Conservation (phyloP, 768 basidiomycete species). For the Chalciporus pseudorubinellus region DNA sequence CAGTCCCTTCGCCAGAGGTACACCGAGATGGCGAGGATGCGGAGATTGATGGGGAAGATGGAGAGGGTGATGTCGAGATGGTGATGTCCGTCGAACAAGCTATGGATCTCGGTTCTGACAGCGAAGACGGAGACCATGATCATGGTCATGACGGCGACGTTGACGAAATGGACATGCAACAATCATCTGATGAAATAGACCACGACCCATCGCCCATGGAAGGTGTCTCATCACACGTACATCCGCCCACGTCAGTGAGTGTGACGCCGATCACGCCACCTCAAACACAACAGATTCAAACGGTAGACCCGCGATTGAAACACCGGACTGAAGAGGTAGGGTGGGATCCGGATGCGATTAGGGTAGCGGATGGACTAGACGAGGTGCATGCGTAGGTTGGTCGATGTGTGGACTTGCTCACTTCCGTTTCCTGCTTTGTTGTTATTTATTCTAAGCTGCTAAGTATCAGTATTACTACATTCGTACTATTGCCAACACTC, state of each 20-base stretch:
- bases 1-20: no score
- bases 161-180: constrained; percentile 24
- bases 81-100: constrained; percentile 43
- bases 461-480: constrained; percentile 10
- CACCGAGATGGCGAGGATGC: constrained; percentile 10
- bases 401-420: not conserved
- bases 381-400: constrained; percentile 15
- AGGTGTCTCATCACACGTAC: constrained; percentile 28
- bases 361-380: constrained; percentile 14
- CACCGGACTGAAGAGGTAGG: constrained; percentile 30
- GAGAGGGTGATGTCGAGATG: constrained; percentile 29
- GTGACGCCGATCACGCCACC: constrained; percentile 34
- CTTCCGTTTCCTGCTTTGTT: not conserved
- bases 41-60: constrained; percentile 15
- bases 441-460: constrained; percentile 22
- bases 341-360: constrained; percentile 23
- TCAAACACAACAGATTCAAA: constrained; percentile 16
- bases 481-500: not conserved
- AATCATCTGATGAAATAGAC: constrained; percentile 28
- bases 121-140: constrained; percentile 27
- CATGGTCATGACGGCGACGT: constrained; percentile 2
- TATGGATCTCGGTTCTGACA: constrained; percentile 43
- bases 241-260: constrained; percentile 26
- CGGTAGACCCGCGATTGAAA: constrained; percentile 30
- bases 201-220: constrained; percentile 34